A percentile compares a stretch with the other conserved stretches of the same genome.
Evolutionary conservation across 495 filamentous ascomycete species (phyloP).

Genomic region (Trichoderma erinaceum): DNA sequence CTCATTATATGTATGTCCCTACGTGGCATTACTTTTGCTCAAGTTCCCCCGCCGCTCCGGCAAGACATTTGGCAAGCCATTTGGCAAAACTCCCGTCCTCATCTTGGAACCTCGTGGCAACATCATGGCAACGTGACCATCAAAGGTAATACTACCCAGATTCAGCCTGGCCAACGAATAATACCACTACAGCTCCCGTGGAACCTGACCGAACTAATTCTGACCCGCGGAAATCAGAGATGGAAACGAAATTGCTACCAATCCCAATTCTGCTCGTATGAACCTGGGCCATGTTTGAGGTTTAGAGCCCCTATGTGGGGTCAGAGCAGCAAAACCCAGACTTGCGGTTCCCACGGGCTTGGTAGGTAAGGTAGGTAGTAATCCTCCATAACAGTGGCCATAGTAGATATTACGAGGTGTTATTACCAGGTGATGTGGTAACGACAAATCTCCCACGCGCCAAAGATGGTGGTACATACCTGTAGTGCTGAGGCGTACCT

Average conservation of each 20-base stretch:
- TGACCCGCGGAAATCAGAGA: not conserved
- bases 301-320: conserved; percentile 3
- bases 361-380: not conserved
- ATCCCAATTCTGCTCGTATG: not conserved
- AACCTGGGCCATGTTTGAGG: not conserved
- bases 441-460: too few species aligned
- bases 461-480: too few species aligned
- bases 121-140: not conserved
- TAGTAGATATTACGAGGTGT: not conserved
- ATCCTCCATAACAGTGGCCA: not conserved
- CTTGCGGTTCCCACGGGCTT: not conserved
- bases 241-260: conserved; percentile 4
- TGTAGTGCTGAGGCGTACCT: not conserved
- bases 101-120: not conserved
- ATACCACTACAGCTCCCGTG: not conserved
- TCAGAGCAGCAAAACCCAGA: not conserved
- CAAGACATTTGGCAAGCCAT: not conserved
- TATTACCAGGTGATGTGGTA: too few species aligned
- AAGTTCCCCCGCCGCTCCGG: not conserved
- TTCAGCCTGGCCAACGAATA: not conserved
- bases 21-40: not conserved
- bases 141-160: not conserved
- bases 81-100: not conserved
- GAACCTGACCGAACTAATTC: not conserved
- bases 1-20: not conserved